Base-by-base conservation (phyloP, 805 yeast genomes). In the Grigorovia humatica region DNA sequence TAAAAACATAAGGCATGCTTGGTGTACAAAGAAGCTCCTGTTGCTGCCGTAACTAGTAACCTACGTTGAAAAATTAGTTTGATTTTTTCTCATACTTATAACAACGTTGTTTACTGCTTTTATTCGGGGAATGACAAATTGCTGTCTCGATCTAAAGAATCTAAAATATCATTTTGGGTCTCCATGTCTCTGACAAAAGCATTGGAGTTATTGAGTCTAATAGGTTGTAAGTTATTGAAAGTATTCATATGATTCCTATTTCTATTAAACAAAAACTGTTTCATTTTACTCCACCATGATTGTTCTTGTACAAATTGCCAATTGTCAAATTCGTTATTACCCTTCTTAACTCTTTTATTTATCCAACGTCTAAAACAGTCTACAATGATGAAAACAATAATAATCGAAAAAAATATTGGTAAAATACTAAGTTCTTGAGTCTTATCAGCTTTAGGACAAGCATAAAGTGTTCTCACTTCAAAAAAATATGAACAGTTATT, bases 401-500 rank as follows among this genome's bases (percentile, higher is more conserved):
- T 66, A 49, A 83, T 82, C 44, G 80, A 70, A 17, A 79, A 54
- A 56, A 85, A 82, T 48, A 85, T 80, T 72, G 86, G 79, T 49
- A 84, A 74, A 2, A 83, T 80, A 17, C 83, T 82, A 51, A 78
- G 67, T 54, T 84, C 80, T 60, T 82, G 83, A 12, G 75, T 78
- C 58, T 81, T 77, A 49, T 82, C 81, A 9, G 86, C 80, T 1
- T 89, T 83, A 0, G 95, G 87, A 66, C 96, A 88, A 0, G 95
- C 96, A 68, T 83, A 85, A 44, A 86, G 81, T 3, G 95, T 85
- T 57, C 88, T 70, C 35, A 88, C 88, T 62, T 88, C 96, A 65
- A 88, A 88, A 61, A 83, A 78, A 65, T 86, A 88, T 41, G 83
- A 80, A 67, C 96, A 88, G 55, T 88, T 86, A 64, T 87, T 78